A percentile compares a stretch with the other conserved stretches of the same genome.
Evolutionary conservation across 345 rosid genomes (phyloP).

Genomic region (Lepidium didymum): DNA sequence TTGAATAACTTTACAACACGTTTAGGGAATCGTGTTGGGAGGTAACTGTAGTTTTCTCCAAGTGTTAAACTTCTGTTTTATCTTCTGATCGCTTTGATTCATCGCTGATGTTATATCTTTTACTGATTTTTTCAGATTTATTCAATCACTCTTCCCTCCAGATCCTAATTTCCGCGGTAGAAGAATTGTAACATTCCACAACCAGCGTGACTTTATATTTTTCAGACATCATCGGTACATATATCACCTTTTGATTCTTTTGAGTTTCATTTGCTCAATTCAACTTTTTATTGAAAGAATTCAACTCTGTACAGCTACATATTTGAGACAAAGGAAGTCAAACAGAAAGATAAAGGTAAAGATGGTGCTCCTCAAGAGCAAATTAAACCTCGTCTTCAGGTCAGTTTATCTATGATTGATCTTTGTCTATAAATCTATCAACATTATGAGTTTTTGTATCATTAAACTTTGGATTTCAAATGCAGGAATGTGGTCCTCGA

Average conservation of each 20-base stretch:
- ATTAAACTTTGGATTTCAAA: background rate
- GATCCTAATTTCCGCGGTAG: slow-evolving; percentile 80
- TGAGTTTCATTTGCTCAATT: background rate
- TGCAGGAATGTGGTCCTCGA: slow-evolving; percentile 87
- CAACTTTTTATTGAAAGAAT: background rate
- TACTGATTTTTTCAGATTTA: slow-evolving; percentile 36
- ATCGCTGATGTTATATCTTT: background rate
- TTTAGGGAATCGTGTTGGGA: slow-evolving; percentile 85
- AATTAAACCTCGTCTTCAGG: slow-evolving; percentile 83
- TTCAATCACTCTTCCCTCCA: slow-evolving; percentile 84
- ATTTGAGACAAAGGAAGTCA: slow-evolving; percentile 65
- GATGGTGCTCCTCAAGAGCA: slow-evolving; percentile 40
- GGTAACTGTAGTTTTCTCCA: slow-evolving; percentile 34
- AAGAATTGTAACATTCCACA: slow-evolving; percentile 90
- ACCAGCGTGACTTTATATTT: slow-evolving; percentile 91
- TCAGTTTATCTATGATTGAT: slow-evolving; percentile 9
- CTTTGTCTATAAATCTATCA: background rate
- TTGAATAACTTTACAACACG: slow-evolving; percentile 85
- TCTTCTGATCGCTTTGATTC: background rate
- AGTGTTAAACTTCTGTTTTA: background rate
- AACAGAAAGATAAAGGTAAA: slow-evolving; percentile 40
- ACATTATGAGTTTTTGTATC: background rate
- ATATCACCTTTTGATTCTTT: background rate
- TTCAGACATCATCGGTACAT: slow-evolving; percentile 89
- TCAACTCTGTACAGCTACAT: slow-evolving; percentile 47